Conservation (phyloP, 2,329 filamentous ascomycete species). For the Paecilomyces niveus region DNA sequence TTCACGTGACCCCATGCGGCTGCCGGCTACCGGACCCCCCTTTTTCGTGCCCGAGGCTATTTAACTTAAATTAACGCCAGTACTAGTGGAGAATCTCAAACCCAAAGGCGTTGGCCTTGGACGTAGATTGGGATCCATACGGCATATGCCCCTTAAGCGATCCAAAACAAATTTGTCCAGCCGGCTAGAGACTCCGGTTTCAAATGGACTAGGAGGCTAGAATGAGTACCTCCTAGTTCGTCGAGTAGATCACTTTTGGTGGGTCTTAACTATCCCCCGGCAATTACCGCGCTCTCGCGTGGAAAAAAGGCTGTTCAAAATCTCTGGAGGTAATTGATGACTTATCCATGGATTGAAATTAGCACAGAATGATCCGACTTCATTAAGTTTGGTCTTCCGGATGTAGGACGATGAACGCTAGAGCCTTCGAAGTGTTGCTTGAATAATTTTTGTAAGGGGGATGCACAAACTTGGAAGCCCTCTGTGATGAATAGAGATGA, state of each 20-base stretch:
- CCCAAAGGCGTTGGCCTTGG: neutral
- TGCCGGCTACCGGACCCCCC: neutral
- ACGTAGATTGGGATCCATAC: neutral
- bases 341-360: neutral
- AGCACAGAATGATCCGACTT: neutral
- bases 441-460: neutral
- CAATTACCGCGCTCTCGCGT: neutral
- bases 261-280: neutral
- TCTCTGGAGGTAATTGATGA: neutral
- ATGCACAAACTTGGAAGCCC: neutral
- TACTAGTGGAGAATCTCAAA: neutral
- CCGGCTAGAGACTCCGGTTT: neutral
- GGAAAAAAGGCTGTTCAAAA: neutral
- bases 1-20: neutral
- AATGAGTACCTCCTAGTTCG: neutral
- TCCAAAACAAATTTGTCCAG: neutral
- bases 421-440: neutral
- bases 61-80: neutral
- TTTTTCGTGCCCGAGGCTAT: neutral
- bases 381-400: neutral
- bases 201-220: neutral
- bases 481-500: neutral
- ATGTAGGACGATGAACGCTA: neutral
- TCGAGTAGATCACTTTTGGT: neutral
- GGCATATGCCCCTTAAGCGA: neutral